Conservation (phyloP, 345 rosid species). For the Microcos paniculata region DNA sequence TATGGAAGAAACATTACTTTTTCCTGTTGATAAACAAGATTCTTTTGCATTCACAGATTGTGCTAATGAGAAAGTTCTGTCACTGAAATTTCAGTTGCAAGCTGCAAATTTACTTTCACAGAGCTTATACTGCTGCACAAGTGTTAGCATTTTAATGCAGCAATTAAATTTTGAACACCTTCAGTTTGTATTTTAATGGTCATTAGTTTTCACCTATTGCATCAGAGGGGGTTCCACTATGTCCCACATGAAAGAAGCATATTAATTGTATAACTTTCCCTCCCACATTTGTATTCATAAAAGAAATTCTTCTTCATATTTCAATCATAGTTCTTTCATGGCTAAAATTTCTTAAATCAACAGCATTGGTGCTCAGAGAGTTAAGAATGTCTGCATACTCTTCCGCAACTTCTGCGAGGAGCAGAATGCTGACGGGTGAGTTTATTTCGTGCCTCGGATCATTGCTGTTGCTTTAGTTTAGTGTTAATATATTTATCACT, state of each 20-base stretch:
- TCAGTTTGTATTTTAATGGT: too few relatives aligned
- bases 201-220: too few relatives aligned
- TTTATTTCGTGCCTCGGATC: background rate
- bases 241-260: background rate
- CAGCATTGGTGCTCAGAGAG: constrained; percentile 29
- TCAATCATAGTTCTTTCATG: background rate
- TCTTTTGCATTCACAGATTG: background rate
- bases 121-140: too few relatives aligned
- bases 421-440: constrained; percentile 21
- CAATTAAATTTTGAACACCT: too few relatives aligned
- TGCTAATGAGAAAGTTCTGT: background rate
- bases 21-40: background rate
- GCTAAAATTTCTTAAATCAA: background rate
- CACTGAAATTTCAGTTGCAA: background rate
- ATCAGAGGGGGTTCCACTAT: too few relatives aligned
- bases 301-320: background rate
- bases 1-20: background rate
- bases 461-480: background rate
- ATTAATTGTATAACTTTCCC: background rate
- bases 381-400: constrained; percentile 12
- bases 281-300: background rate
- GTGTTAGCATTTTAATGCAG: too few relatives aligned
- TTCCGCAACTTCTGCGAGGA: constrained; percentile 21
- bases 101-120: background rate
- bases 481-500: background rate